Percentiles rank a stretch among this genome's conserved stretches.
These are phyloP conservation scores for Hygrophoropsis aurantiaca DNA, from an alignment of 768 basidiomycete genomes.

Conservation along the genomic window DNA sequence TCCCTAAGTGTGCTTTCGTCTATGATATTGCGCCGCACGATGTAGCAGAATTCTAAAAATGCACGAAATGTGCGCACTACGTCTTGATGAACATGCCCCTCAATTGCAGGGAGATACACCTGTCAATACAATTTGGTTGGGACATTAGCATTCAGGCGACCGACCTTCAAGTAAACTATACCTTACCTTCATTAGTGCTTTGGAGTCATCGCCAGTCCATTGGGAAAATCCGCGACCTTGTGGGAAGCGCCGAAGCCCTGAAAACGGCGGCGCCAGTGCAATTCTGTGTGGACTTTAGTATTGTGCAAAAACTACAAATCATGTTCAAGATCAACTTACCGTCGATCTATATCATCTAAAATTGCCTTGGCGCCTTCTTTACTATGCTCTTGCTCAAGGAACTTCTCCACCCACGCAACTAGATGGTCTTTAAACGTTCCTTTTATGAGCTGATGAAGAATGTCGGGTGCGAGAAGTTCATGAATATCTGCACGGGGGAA, in stretches of 20 bases:
- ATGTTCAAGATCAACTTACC: constrained; percentile 19
- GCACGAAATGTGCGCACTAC: constrained; percentile 19
- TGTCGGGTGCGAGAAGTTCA: no score
- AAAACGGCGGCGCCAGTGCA: constrained; percentile 9
- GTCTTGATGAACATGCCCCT: constrained; percentile 18
- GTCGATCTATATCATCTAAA: constrained; percentile 33
- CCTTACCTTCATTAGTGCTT: constrained; percentile 36
- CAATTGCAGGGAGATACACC: constrained; percentile 24
- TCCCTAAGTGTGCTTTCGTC: constrained; percentile 6
- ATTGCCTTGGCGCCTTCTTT: constrained; percentile 21
- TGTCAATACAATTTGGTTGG: constrained; percentile 4
- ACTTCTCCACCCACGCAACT: constrained; percentile 34
- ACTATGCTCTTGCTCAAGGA: constrained; percentile 19
- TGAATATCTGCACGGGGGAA: constrained; percentile 7
- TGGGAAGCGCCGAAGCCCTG: constrained; percentile 21
- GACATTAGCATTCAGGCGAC: not conserved
- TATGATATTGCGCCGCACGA: constrained; percentile 12
- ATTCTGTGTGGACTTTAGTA: constrained; percentile 13
- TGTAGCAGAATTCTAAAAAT: constrained; percentile 32
- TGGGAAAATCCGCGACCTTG: constrained; percentile 29
- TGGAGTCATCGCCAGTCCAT: constrained; percentile 39
- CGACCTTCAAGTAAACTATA: not conserved
- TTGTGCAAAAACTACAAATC: not conserved
- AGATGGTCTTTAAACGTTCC: constrained; percentile 44
- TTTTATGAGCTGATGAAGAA: no score